Evolutionary conservation across 345 rosid species (phyloP).

Genomic region (Sapria himalayana): DNA sequence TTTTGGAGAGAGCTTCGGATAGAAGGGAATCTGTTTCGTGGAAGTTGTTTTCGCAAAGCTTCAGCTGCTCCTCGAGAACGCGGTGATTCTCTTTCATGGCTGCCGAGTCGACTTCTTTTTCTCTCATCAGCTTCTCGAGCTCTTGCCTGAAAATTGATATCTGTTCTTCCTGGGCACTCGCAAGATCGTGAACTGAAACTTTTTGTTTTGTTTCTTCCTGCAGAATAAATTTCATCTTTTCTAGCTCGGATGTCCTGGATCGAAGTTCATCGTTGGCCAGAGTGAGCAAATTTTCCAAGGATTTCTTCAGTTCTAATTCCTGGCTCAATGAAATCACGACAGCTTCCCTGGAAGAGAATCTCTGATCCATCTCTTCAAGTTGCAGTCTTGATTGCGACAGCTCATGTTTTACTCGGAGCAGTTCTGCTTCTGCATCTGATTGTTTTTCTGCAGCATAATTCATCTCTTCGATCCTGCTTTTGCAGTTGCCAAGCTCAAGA

Average conservation of each 20-base stretch:
- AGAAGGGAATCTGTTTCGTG: slow-evolving; percentile 39
- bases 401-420: slow-evolving; percentile 48
- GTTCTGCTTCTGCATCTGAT: slow-evolving; percentile 56
- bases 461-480: slow-evolving; percentile 43
- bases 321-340: slow-evolving; percentile 27
- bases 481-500: slow-evolving; percentile 42
- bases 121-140: slow-evolving; percentile 14
- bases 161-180: slow-evolving; percentile 19
- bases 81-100: slow-evolving; percentile 23
- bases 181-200: slow-evolving; percentile 21
- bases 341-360: slow-evolving; percentile 42
- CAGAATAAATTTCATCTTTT: slow-evolving; percentile 22
- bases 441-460: slow-evolving; percentile 47
- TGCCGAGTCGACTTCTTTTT: slow-evolving; percentile 46
- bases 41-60: slow-evolving; percentile 44
- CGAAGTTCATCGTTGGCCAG: slow-evolving; percentile 36
- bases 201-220: slow-evolving; percentile 29
- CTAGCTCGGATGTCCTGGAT: slow-evolving; percentile 34
- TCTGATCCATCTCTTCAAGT: slow-evolving; percentile 32
- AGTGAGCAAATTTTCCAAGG: slow-evolving; percentile 30
- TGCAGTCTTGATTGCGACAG: slow-evolving; percentile 38
- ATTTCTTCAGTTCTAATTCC: slow-evolving; percentile 44
- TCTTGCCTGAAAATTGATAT: slow-evolving; percentile 16
- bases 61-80: slow-evolving; percentile 50
- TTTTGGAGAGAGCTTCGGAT: slow-evolving; percentile 49